A percentile compares a stretch with the other conserved stretches of the same genome.
These are phyloP conservation scores for Planoprotostelium fungivorum DNA, from an alignment of 78 protist genomes.

Conservation along the genomic window DNA sequence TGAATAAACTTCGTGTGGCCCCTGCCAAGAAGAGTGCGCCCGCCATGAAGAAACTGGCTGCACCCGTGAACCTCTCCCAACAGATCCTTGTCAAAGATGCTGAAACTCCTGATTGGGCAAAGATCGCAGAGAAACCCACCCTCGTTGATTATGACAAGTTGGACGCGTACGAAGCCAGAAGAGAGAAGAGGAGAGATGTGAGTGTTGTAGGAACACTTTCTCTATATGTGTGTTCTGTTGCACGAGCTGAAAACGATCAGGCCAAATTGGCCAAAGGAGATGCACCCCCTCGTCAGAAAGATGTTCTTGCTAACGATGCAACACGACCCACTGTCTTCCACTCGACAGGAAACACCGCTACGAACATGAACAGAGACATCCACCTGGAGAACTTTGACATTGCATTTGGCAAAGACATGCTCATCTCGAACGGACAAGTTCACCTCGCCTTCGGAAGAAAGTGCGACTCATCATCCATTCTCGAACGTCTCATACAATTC, in stretches of 20 bases:
- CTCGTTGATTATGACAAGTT: not conserved
- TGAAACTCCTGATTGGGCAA: too few species aligned
- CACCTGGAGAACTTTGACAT: slow-evolving; percentile 42
- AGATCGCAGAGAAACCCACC: too few species aligned
- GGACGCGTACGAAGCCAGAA: not conserved
- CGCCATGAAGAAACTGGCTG: not conserved
- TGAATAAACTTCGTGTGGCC: slow-evolving; percentile 10
- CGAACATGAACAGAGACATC: slow-evolving; percentile 37
- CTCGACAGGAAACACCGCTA: slow-evolving; percentile 17
- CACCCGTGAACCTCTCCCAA: slow-evolving; percentile 12
- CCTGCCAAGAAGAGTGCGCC: not conserved
- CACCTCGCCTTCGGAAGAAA: slow-evolving; percentile 36
- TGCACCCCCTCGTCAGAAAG: too few species aligned
- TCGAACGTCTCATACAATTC: not conserved
- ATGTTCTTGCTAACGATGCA: slow-evolving; percentile 20
- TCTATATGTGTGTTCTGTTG: not conserved
- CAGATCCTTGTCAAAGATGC: not conserved
- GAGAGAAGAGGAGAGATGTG: not conserved
- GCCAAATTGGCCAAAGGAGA: slow-evolving; percentile 33
- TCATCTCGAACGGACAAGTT: slow-evolving; percentile 42
- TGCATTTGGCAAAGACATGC: slow-evolving; percentile 51
- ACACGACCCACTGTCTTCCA: slow-evolving; percentile 27
- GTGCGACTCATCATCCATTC: not conserved
- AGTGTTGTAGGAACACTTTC: not conserved
- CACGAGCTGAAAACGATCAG: slow-evolving; percentile 36